phyloP scores from a whole-genome alignment of 768 basidiomycete species.

The Chalciporus piperatus region DNA sequence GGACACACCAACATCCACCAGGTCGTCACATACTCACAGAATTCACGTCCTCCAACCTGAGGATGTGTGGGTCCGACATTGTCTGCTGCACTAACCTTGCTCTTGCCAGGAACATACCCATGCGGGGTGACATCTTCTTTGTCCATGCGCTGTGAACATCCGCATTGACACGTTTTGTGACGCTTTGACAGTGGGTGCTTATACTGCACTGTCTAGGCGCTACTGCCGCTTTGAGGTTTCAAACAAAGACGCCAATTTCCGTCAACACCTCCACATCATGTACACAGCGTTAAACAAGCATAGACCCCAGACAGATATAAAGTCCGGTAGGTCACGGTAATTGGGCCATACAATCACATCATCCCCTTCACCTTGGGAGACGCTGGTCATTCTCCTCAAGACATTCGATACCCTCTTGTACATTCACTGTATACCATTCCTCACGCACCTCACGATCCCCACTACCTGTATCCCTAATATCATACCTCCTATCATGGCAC shows the following conservation, averaged over 20 bases:
- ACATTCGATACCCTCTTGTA: neutral
- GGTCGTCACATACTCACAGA: neutral
- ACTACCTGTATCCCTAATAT: neutral
- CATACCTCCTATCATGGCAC: slow-evolving; percentile 4
- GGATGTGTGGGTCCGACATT: neutral
- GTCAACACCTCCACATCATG: neutral
- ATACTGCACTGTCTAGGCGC: neutral
- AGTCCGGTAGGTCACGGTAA: neutral
- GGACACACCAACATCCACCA: neutral
- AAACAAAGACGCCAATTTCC: neutral
- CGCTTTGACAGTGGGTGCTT: neutral
- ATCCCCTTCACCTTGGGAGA: slow-evolving; percentile 4
- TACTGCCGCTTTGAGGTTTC: neutral
- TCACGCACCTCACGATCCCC: neutral
- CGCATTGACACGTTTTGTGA: neutral
- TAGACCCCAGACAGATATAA: slow-evolving; percentile 9
- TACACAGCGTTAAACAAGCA: slow-evolving; percentile 5
- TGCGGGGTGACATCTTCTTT: neutral
- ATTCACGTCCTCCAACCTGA: neutral
- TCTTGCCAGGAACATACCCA: neutral
- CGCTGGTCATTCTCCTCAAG: slow-evolving; percentile 19
- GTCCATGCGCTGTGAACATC: neutral
- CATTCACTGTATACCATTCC: neutral
- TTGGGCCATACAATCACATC: neutral
- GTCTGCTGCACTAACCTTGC: neutral